Conservation (phyloP, 352 stramenopile genomes). For the Stramenopiles sp. region DNA sequence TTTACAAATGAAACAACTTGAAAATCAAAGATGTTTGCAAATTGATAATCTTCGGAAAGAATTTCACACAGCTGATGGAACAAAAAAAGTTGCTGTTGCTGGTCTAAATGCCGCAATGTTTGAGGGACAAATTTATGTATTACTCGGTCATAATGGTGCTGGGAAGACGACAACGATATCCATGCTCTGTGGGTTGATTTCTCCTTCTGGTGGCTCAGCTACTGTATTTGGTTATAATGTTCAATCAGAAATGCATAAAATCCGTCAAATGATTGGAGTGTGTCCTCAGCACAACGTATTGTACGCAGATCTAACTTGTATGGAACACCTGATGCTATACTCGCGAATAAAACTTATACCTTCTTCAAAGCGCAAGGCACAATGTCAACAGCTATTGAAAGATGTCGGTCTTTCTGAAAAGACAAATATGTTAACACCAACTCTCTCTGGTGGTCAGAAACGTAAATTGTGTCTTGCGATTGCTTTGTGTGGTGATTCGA, state of each 20-base stretch:
- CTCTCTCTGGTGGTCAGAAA: conserved; percentile 37
- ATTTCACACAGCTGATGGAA: conserved; percentile 31
- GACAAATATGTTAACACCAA: conserved; percentile 18
- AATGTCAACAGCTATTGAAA: conserved; percentile 22
- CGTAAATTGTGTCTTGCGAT: conserved; percentile 36
- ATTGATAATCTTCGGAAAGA: conserved; percentile 8
- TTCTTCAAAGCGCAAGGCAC: conserved; percentile 26
- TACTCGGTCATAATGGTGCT: conserved; percentile 69
- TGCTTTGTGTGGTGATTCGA: conserved; percentile 27
- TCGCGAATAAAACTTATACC: conserved; percentile 32
- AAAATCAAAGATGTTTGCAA: conserved; percentile 1
- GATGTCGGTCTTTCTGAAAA: conserved; percentile 51
- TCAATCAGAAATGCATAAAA: conserved; percentile 21
- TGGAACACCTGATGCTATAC: conserved; percentile 31
- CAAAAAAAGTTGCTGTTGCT: conserved; percentile 49
- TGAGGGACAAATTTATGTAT: conserved; percentile 53
- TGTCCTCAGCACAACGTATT: conserved; percentile 42
- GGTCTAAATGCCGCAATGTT: conserved; percentile 39
- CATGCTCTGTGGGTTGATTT: conserved; percentile 34
- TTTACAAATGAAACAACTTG: no score
- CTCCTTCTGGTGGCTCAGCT: conserved; percentile 15
- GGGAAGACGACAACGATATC: conserved; percentile 56
- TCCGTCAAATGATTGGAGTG: conserved; percentile 28
- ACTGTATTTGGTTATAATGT: conserved; percentile 17
- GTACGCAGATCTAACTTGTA: conserved; percentile 29